Conservation (phyloP, 1,284 basidiomycete genomes). For the Lentinus polychrous region DNA sequence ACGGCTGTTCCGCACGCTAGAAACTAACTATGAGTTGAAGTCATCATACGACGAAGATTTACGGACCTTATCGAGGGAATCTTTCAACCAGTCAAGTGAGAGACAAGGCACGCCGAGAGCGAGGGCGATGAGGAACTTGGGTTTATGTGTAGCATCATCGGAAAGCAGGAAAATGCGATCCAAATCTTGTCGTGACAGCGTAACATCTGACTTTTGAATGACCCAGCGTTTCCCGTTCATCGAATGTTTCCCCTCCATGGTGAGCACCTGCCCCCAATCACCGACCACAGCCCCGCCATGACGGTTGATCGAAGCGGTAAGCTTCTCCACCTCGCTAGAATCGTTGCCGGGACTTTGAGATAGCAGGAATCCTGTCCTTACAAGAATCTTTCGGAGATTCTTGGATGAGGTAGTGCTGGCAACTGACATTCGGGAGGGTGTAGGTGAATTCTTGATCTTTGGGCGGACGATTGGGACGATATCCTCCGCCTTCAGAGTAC, state of each 20-base stretch:
- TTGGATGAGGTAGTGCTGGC: constrained; percentile 25
- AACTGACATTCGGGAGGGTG: constrained; percentile 37
- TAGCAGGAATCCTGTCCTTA: constrained; percentile 33
- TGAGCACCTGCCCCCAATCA: constrained; percentile 62
- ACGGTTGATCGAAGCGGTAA: constrained; percentile 39
- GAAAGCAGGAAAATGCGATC: constrained; percentile 66
- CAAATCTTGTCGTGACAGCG: constrained; percentile 35
- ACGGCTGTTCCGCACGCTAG: constrained; percentile 32
- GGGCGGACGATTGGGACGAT: constrained; percentile 36
- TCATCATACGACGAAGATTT: not conserved
- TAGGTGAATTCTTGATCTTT: constrained; percentile 29
- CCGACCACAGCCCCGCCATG: constrained; percentile 58
- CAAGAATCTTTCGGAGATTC: constrained; percentile 28
- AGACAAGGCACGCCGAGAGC: constrained; percentile 84
- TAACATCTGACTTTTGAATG: constrained; percentile 38
- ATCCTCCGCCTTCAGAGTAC: constrained; percentile 31
- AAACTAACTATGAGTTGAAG: not conserved
- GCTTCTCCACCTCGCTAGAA: constrained; percentile 21
- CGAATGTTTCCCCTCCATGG: constrained; percentile 43
- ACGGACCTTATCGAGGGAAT: constrained; percentile 36
- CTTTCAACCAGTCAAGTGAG: constrained; percentile 53
- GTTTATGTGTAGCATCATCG: constrained; percentile 56
- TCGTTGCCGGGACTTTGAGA: constrained; percentile 21
- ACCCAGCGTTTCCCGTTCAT: constrained; percentile 45
- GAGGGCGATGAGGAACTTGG: constrained; percentile 76